These are phyloP conservation scores for Saussurea involucrata DNA, from an alignment of 129 eudicot species.

Conservation along the genomic window DNA sequence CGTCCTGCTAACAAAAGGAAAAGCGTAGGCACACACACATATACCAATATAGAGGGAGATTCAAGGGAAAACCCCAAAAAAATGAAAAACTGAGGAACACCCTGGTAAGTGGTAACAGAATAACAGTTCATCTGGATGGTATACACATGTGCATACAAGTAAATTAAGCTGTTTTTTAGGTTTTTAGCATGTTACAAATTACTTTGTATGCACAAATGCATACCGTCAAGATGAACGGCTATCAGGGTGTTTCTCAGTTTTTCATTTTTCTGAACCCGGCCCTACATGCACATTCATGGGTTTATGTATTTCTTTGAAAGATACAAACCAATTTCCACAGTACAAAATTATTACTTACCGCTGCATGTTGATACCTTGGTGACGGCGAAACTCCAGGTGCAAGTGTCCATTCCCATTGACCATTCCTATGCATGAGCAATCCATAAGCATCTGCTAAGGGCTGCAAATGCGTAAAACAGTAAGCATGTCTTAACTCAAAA, in stretches of 20 bases:
- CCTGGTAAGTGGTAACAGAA: no score
- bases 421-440: constrained; percentile 90
- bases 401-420: constrained; percentile 99
- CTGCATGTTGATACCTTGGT: constrained; percentile 94
- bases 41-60: no score
- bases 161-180: no score
- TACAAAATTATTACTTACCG: constrained; percentile 47
- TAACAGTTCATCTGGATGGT: no score
- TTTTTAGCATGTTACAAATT: no score
- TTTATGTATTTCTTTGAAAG: neutral
- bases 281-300: neutral
- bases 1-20: neutral
- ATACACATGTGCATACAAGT: no score
- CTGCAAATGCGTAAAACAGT: constrained; percentile 35
- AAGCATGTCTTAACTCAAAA: neutral
- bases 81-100: no score
- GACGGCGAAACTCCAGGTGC: constrained; percentile 98
- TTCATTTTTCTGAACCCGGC: no score
- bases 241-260: no score
- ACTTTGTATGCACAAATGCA: no score
- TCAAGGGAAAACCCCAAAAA: no score
- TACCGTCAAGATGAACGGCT: no score
- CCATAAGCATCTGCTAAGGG: constrained; percentile 98
- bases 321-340: neutral
- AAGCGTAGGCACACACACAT: neutral